Conservation (phyloP, 441 rosid species). For the Adansonia gregorii region DNA sequence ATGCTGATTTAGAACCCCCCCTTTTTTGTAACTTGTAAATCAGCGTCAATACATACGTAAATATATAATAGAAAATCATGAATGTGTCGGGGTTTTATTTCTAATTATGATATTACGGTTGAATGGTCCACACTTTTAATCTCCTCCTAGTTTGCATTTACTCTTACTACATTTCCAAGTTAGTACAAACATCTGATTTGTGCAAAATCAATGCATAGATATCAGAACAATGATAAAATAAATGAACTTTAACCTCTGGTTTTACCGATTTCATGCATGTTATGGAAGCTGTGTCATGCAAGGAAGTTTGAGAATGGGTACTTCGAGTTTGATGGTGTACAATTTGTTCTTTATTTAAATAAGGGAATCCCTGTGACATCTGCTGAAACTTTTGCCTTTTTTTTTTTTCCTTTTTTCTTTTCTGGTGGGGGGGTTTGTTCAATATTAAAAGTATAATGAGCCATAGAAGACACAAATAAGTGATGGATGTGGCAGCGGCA, state of each 20-base stretch:
- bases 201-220: background rate
- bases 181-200: background rate
- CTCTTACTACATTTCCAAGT: background rate
- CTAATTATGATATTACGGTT: constrained; percentile 11
- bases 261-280: background rate
- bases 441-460: background rate
- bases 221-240: background rate
- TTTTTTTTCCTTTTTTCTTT: background rate
- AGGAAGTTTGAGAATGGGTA: background rate
- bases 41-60: background rate
- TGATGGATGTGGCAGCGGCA: constrained; percentile 6
- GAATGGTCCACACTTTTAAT: background rate
- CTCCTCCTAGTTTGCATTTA: background rate
- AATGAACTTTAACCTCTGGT: background rate
- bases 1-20: constrained; percentile 6
- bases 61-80: constrained; percentile 31
- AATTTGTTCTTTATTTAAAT: background rate
- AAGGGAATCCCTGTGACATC: background rate
- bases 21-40: constrained; percentile 19
- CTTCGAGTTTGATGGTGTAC: background rate
- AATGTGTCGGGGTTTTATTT: constrained; percentile 6
- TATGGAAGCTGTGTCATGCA: constrained; percentile 2
- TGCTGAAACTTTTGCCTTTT: background rate
- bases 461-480: background rate
- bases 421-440: no score